Evolutionary conservation across 2,329 filamentous ascomycete species (phyloP), one percentile per base, ranked within the genome.

Genomic region (Fragosphaeria purpurea): DNA sequence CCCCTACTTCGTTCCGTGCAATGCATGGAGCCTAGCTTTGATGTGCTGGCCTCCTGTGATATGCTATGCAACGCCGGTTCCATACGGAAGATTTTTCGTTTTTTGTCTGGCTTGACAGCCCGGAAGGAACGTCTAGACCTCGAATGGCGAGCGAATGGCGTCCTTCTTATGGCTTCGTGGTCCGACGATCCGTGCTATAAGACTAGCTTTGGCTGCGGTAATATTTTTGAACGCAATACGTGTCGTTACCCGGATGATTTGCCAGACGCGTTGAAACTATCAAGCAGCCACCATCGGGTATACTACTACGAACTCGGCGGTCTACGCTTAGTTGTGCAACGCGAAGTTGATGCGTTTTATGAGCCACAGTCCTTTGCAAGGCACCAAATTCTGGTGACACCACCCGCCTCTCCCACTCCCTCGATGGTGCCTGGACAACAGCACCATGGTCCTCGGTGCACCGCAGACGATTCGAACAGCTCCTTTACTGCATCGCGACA

Each of bases 261-360:
- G 13, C 47, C 55, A 5, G 41, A 43, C 7, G 41, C 45, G 0
- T 31, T 57, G 9, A 13, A 55, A 54, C 50, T 37, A 30, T 48
- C 50, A 4, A 40, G 41, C 6, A 59, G 56, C 33, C 59, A 61
- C 45, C 58, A 61, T 44, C 56, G 57, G 4, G 59, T 61, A 4
- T 47, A 57, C 9, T 38, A 53, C 13, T 61, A 60, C 45, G 37
- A 45, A 8, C 53, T 61, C 30, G 56, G 50, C 9, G 55, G 50
- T 2, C 40, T 60, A 40, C 52, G 50, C 9, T 50, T 46, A 10
- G 53, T 57, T 1, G 51, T 60, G 1, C 59, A 60, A 46, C 52
- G 49, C 40, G 59, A 61, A 44, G 53, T 56, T 0, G 59, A 61
- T 11, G 59, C 47, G 1, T 57, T 56, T 42, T 53, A 49, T 46